Conservation (phyloP, 768 basidiomycete species). For the Pisolithus microcarpus region DNA sequence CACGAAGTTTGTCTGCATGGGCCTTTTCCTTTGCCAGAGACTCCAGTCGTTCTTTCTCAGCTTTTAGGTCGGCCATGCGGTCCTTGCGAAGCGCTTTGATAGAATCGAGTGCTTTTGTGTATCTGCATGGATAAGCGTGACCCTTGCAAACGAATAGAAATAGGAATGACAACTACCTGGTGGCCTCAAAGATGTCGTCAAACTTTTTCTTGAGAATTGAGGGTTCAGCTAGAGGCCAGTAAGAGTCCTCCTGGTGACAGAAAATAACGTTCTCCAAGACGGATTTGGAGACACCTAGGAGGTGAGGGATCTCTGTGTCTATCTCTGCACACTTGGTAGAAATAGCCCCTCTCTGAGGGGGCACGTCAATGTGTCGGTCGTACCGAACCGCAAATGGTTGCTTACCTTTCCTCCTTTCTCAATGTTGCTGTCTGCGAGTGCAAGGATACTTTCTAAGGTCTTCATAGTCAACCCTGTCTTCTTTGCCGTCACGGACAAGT, state of each 20-base stretch:
- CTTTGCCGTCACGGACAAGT: conserved; percentile 88
- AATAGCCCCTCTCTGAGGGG: conserved; percentile 67
- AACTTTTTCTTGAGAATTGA: conserved; percentile 95
- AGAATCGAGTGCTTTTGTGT: conserved; percentile 92
- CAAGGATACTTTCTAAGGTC: conserved; percentile 88
- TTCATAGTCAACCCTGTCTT: conserved; percentile 95
- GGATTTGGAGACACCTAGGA: conserved; percentile 95
- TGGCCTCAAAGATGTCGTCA: conserved; percentile 99
- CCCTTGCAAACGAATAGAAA: not conserved
- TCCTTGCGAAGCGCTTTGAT: conserved; percentile 91
- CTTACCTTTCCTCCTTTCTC: conserved; percentile 75
- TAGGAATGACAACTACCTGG: conserved; percentile 45
- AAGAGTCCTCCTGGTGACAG: conserved; percentile 98
- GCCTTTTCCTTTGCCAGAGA: conserved; percentile 75
- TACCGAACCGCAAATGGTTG: not conserved
- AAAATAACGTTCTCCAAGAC: conserved; percentile 99
- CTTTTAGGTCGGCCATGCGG: conserved; percentile 81
- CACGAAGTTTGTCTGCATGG: conserved; percentile 77
- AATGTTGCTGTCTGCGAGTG: conserved; percentile 56
- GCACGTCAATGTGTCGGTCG: not conserved
- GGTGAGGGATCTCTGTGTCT: conserved; percentile 86
- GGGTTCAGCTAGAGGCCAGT: conserved; percentile 94
- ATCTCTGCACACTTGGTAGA: conserved; percentile 98
- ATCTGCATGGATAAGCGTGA: conserved; percentile 40
- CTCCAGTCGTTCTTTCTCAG: conserved; percentile 82